These are phyloP conservation scores for Austroboletus novae-zelandiae DNA, from an alignment of 1,284 basidiomycete species.

Conservation along the genomic window DNA sequence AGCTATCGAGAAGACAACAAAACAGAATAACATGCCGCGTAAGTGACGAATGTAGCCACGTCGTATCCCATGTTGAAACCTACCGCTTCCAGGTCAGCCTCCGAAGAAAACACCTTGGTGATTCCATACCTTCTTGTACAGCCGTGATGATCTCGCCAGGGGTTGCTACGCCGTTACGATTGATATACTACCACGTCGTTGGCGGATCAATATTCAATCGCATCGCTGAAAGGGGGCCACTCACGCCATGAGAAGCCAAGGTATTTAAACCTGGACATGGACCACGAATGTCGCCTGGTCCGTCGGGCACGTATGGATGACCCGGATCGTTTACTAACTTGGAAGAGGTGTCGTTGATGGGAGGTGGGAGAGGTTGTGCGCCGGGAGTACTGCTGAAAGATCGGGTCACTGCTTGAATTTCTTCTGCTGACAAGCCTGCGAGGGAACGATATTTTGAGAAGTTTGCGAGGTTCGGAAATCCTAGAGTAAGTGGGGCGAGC, in stretches of 20 bases:
- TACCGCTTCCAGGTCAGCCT: background rate
- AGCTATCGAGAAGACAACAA: background rate
- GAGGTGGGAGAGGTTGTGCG: slow-evolving; percentile 23
- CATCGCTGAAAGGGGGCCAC: background rate
- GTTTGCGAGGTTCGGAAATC: slow-evolving; percentile 13
- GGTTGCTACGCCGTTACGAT: slow-evolving; percentile 21
- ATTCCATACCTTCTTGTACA: slow-evolving; percentile 18
- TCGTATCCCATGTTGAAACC: slow-evolving; percentile 29
- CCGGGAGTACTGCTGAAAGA: slow-evolving; percentile 21
- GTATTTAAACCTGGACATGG: slow-evolving; percentile 50
- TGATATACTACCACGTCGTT: slow-evolving; percentile 15
- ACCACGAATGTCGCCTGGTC: slow-evolving; percentile 35
- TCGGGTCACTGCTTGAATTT: slow-evolving; percentile 11
- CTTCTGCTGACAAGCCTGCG: slow-evolving; percentile 15
- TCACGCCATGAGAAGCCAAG: slow-evolving; percentile 43
- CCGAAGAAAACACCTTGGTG: accelerated
- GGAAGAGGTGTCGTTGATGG: slow-evolving; percentile 26
- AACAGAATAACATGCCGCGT: slow-evolving; percentile 14
- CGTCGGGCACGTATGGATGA: slow-evolving; percentile 18
- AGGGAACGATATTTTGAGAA: slow-evolving; percentile 25
- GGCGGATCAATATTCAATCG: background rate
- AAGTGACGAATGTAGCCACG: slow-evolving; percentile 23
- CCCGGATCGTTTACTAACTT: slow-evolving; percentile 23
- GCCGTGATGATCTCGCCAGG: slow-evolving; percentile 28
- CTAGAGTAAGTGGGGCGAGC: slow-evolving; percentile 11